Base-by-base conservation (phyloP, 2,329 filamentous ascomycete species). In the Diaporthe sp. region DNA sequence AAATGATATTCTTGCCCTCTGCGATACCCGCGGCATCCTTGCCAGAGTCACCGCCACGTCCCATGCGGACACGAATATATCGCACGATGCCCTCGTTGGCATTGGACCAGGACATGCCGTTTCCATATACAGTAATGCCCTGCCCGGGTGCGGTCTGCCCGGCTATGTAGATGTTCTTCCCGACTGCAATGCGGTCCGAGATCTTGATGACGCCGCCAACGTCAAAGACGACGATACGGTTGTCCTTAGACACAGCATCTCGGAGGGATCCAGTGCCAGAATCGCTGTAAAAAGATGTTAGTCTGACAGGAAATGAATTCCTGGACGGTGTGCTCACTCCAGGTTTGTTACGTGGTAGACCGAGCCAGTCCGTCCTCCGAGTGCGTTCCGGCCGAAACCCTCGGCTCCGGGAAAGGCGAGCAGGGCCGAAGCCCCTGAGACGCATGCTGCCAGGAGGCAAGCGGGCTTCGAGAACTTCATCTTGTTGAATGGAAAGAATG, bases 41-140 rank as follows among this genome's bases (percentile, higher is more conserved):
- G 10, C 88, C 88, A 3, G 85, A 86, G n/a, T 82, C 83, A 6
- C 88, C 88, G 9, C 83, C 81, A 67, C 85, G 87, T 47, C 89
- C 89, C 87, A 89, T 89, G 37, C 88, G 86, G 72, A 91, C 86
- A 25, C 88, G 85, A 28, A 90, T 85, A 79, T 90, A 89, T n/a
- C 89, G 86, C 44, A 89, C 86, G 75, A 91, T 89, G 39, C 86
- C 84, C 57, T 90, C 85, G 79, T 90, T 82, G 10, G 88, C 87
- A 60, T 88, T 88, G 5, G 86, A 88, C 77, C 87, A 89, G 2
- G 86, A 88, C 83, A 85, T 85, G 1, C 88, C 87, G 77, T 90
- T 88, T n/a, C 88, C 88, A 75, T 90, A 90, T 0, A 89, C 84
- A 1, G 88, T 88, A 57, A 90, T 86, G 7, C 85, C 84, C 80